Conservation (phyloP, 1,139 yeast genomes). For the Groenewaldozyma sp. region DNA sequence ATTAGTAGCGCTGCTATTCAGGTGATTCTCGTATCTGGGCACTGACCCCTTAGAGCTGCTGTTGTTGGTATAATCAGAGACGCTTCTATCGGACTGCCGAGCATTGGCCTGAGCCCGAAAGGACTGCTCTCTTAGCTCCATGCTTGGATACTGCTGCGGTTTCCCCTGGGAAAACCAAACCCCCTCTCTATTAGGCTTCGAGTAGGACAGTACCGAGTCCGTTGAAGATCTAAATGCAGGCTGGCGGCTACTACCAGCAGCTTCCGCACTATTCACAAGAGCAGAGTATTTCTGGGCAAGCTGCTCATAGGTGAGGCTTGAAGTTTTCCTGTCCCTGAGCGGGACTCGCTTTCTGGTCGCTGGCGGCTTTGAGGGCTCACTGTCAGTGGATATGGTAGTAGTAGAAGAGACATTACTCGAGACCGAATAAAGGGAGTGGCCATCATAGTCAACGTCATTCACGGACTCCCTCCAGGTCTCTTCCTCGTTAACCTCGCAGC, state of each 20-base stretch:
- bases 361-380: background rate
- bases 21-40: background rate
- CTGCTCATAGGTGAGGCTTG: background rate
- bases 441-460: conserved; percentile 3
- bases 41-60: background rate
- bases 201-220: conserved; percentile 3
- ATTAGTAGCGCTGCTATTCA: background rate
- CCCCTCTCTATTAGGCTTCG: conserved; percentile 15
- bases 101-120: conserved; percentile 1
- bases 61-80: background rate
- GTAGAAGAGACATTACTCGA: conserved; percentile 7
- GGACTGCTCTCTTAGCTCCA: conserved; percentile 15
- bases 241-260: background rate
- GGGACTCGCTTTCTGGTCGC: background rate
- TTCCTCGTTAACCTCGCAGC: conserved; percentile 20
- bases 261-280: background rate
- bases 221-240: conserved; percentile 4
- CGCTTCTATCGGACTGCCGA: background rate
- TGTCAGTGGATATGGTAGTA: conserved; percentile 2
- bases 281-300: background rate
- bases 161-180: conserved; percentile 10
- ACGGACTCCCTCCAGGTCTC: conserved; percentile 12
- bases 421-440: conserved; percentile 6
- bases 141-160: conserved; percentile 6
- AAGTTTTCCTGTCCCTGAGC: background rate